Evolutionary conservation across 768 basidiomycete genomes (phyloP), one percentile per base, ranked within the genome.

Genomic region (Podaxis carcinomalis): DNA sequence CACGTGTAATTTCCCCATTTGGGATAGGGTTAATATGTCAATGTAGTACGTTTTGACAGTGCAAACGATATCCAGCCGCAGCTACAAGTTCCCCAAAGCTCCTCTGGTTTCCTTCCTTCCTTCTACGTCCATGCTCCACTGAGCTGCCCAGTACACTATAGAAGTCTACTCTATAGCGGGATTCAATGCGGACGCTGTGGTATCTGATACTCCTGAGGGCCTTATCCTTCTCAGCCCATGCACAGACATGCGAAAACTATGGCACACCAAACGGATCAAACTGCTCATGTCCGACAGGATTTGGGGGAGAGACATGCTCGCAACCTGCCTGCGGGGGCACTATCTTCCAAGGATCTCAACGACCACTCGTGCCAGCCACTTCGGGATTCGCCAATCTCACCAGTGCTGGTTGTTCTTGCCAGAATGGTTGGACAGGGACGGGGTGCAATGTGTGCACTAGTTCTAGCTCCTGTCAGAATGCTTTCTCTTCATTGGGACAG

Each of bases 231-330:
- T 40, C 57, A 25, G 70, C 62, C 27, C 58, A 56, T 35, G 78
- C 73, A 1, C 80, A 81, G 65, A 72, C 77, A 57, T 94, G 92
- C 74, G 79, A 84, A 60, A 92, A 94, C 68, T 89, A 85, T 68
- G 92, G 89, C 32, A 68, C 76, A 3, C 65, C 71, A 42, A 85
- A 83, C 63, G 83, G 81, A 9, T 78, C 84, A 23, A 67, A 69
- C 23, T 95, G 94, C 69, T 72, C 80, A 23, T 97, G 95, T 71
- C 93, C 93, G 4, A 81, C 84, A 23, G 93, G 93, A 11, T 93
- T 92, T 68, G 90, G 89, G 10, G 91, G 89, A 5, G 57, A 82
- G 27, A 82, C 80, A 21, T 94, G 93, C 68, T 78, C 84, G 1
- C 78, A 82, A 59, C 84, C 89, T 0, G 84, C 80, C 1, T 97